These are phyloP conservation scores for Lanzia echinophila DNA, from an alignment of 2,329 filamentous ascomycete genomes.

Conservation along the genomic window DNA sequence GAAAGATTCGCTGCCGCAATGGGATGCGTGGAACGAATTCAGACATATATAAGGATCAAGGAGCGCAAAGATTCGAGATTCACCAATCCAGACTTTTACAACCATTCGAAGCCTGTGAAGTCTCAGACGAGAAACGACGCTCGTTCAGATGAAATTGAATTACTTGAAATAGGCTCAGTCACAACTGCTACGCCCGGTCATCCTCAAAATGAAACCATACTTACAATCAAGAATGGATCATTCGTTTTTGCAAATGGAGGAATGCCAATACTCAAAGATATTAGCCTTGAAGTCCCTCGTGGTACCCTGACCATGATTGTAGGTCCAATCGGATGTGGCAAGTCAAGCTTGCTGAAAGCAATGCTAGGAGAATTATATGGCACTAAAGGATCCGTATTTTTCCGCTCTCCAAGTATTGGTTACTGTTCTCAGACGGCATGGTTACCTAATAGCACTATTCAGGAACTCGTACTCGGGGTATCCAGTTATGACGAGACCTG, in stretches of 20 bases:
- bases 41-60: not conserved
- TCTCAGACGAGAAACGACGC: not conserved
- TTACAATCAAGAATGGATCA: not conserved
- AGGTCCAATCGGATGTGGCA: slow-evolving; percentile 30
- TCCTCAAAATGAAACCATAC: not conserved
- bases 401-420: slow-evolving; percentile 23
- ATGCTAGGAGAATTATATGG: slow-evolving; percentile 22
- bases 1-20: not conserved
- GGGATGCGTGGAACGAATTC: slow-evolving; percentile 3
- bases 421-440: slow-evolving; percentile 41
- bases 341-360: slow-evolving; percentile 24
- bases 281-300: slow-evolving; percentile 12
- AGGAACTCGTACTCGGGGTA: slow-evolving; percentile 34
- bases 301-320: slow-evolving; percentile 22
- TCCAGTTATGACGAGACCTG: slow-evolving; percentile 24
- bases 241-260: not conserved
- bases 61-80: not conserved
- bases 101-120: not conserved
- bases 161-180: not conserved
- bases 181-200: not conserved
- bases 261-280: slow-evolving; percentile 8
- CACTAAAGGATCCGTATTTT: slow-evolving; percentile 12
- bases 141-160: not conserved
- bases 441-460: slow-evolving; percentile 37
- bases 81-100: not conserved